A percentile compares a stretch with the other conserved stretches of the same genome.
Conservation (phyloP, 2,329 filamentous ascomycete genomes). For the Pseudogymnoascus sp. region DNA sequence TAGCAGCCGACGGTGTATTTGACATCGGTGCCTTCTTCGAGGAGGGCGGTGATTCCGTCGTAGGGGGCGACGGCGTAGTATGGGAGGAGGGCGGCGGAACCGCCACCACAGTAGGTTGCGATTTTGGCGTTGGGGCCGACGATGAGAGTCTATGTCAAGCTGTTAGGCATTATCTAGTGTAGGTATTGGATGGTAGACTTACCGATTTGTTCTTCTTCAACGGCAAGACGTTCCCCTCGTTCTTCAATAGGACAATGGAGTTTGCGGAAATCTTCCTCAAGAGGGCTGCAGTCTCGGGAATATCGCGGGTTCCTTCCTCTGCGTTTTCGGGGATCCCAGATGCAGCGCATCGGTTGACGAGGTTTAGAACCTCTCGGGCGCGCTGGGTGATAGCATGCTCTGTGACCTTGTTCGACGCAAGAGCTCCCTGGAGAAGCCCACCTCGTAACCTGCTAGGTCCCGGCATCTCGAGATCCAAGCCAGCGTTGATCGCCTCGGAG, state of each 20-base stretch:
- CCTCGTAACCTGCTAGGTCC: slow-evolving; percentile 28
- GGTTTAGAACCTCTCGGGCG: slow-evolving; percentile 11
- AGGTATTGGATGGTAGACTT: neutral
- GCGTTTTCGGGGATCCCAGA: neutral
- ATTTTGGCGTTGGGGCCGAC: slow-evolving; percentile 50
- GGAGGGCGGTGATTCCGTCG: slow-evolving; percentile 49
- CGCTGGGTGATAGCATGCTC: slow-evolving; percentile 10
- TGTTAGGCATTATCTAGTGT: neutral
- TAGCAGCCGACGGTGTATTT: slow-evolving; percentile 52
- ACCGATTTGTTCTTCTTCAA: slow-evolving; percentile 24
- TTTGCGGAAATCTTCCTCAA: slow-evolving; percentile 48
- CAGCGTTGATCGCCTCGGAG: slow-evolving; percentile 23
- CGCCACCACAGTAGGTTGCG: slow-evolving; percentile 53
- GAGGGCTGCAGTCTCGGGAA: slow-evolving; percentile 28
- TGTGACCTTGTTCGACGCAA: slow-evolving; percentile 7
- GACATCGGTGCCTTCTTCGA: slow-evolving; percentile 27
- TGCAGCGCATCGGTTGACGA: slow-evolving; percentile 2
- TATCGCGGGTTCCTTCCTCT: slow-evolving; percentile 13
- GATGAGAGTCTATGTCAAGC: slow-evolving; percentile 36
- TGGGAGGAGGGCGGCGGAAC: slow-evolving; percentile 49
- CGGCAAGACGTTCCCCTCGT: slow-evolving; percentile 45
- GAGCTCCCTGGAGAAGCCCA: slow-evolving; percentile 5
- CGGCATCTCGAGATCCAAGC: slow-evolving; percentile 34
- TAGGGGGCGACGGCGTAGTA: slow-evolving; percentile 66
- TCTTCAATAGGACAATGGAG: slow-evolving; percentile 55